Conservation (phyloP, 2,329 filamentous ascomycete genomes). For the Monilinia polystroma region DNA sequence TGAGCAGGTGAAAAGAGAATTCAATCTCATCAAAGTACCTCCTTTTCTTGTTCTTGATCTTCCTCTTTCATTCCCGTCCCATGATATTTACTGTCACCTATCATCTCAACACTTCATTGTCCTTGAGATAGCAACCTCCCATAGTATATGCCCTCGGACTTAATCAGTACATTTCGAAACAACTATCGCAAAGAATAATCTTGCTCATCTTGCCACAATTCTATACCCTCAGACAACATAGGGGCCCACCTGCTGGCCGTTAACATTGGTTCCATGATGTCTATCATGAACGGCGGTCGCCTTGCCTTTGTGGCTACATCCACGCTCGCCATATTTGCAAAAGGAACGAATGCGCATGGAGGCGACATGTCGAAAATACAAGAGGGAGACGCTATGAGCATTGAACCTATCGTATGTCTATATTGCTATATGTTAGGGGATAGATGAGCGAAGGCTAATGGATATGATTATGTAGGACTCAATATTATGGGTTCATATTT, state of each 20-base stretch:
- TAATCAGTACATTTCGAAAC: slow-evolving; percentile 18
- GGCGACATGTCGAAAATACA: slow-evolving; percentile 59
- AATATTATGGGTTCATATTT: slow-evolving; percentile 90
- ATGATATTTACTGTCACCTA: slow-evolving; percentile 8
- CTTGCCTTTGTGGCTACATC: slow-evolving; percentile 15
- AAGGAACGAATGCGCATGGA: slow-evolving; percentile 34
- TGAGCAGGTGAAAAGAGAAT: neutral
- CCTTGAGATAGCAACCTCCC: slow-evolving; percentile 10
- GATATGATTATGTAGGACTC: slow-evolving; percentile 56
- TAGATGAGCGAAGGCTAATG: slow-evolving; percentile 40
- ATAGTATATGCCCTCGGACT: slow-evolving; percentile 1
- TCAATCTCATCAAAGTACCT: neutral
- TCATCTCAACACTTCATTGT: slow-evolving; percentile 17
- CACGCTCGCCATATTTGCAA: slow-evolving; percentile 28
- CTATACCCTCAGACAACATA: slow-evolving; percentile 1
- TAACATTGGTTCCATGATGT: slow-evolving; percentile 14
- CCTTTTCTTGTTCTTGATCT: neutral
- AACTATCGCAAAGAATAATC: slow-evolving; percentile 6
- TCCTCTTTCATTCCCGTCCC: slow-evolving; percentile 7
- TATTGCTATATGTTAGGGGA: neutral
- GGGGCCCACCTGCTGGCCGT: slow-evolving; percentile 7
- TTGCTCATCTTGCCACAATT: slow-evolving; percentile 11
- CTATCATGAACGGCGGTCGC: slow-evolving; percentile 1
- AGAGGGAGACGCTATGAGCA: slow-evolving; percentile 67
- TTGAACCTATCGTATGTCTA: slow-evolving; percentile 66